phyloP scores from a whole-genome alignment of 306 rosid species.

The Argentina anserina region DNA sequence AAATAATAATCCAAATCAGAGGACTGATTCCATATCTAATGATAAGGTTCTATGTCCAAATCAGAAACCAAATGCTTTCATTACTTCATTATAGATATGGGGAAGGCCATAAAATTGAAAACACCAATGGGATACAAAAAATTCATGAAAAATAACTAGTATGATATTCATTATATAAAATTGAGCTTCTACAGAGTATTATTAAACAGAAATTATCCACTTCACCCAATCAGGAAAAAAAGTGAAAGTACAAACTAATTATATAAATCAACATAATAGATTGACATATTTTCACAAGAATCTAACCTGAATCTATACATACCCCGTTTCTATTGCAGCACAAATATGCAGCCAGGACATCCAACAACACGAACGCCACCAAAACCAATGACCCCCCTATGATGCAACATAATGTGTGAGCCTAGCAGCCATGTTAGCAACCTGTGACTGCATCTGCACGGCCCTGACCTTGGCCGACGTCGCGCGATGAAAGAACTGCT shows the following conservation, averaged over 20 bases:
- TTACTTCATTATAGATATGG: not conserved
- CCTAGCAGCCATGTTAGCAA: conserved; percentile 74
- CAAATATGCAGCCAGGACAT: not conserved
- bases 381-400: not conserved
- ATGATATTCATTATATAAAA: conserved; percentile 8
- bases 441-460: conserved; percentile 85
- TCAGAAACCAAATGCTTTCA: not conserved
- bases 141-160: not conserved
- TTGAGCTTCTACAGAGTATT: not conserved
- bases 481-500: conserved; percentile 86
- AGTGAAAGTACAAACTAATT: not conserved
- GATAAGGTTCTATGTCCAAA: not conserved
- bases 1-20: not conserved
- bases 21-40: not conserved
- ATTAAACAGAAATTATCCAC: conserved; percentile 8
- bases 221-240: not conserved
- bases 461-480: conserved; percentile 68
- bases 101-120: not conserved
- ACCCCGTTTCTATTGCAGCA: not conserved
- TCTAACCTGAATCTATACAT: conserved; percentile 12
- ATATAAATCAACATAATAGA: not conserved
- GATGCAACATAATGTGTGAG: conserved; percentile 48
- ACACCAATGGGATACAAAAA: not conserved
- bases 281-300: conserved; percentile 24
- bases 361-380: not conserved